Evolutionary conservation across 257 asterid genomes (phyloP), one percentile per base, ranked within the genome.

Genomic region (Rubia yunnanensis): DNA sequence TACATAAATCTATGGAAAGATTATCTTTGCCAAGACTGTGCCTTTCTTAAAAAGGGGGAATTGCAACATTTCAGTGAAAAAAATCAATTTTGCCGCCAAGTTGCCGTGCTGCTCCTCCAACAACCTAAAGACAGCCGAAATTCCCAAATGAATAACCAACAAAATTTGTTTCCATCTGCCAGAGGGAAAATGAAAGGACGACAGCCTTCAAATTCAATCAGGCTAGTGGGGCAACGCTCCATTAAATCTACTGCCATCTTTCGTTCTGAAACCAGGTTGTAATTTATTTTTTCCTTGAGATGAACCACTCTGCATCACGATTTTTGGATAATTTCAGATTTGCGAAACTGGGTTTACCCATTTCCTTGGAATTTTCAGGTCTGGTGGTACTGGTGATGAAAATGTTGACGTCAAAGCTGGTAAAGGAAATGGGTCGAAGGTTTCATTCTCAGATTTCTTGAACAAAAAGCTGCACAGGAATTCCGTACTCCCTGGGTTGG

Each of bases 171-270:
- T 44, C 34, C 23, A 27, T 17, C 62, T 4, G 36, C 63, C 5
- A 30, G 15, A 18, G 7, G 69, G 48, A 46, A 62, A 68, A 70
- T 81, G 94, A 82, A 70, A 20, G 70, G 76, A 4, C 76, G 76
- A 18, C 73, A 75, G 17, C 41, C 72, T 67, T 52, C 85, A 10
- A 57, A 72, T 67, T 48, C 85, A 7, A 53, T 84, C 14, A 80
- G 87, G 74, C 77, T 77, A 57, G 1, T 63, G 69, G 97, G 97
- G 32, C 95, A 90, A 66, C 92, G 95, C 63, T 78, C 95, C 10
- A 85, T 87, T 72, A 48, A 78, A 31, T 84, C 92, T 22, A 75
- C 87, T 1, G 70, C 69, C 70, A 79, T 81, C 73, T 82, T 84
- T 66, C 88, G 82, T 52, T 67, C 82, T 66, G 26, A 89, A 52